Conservation (phyloP, 2,329 filamentous ascomycete genomes). For the Lachnellula suecica region DNA sequence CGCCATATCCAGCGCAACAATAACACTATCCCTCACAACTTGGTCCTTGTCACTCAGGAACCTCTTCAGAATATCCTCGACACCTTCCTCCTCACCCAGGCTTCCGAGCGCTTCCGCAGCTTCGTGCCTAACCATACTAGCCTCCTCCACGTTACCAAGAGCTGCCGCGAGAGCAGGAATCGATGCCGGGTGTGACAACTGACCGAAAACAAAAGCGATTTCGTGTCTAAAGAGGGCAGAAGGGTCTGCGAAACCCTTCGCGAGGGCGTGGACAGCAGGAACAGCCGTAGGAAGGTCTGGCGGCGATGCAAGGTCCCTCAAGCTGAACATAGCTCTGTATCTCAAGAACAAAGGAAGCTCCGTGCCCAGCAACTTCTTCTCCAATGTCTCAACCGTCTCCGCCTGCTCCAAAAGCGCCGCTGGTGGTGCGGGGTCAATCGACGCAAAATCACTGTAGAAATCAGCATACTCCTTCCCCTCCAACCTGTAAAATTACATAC, state of each 20-base stretch:
- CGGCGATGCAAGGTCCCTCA: constrained; percentile 91
- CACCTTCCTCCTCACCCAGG: constrained; percentile 88
- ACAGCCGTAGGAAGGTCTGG: constrained; percentile 87
- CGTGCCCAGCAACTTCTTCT: constrained; percentile 76
- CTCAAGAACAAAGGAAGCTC: constrained; percentile 80
- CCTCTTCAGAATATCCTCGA: constrained; percentile 78
- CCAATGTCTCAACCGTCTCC: constrained; percentile 72
- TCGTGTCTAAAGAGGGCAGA: constrained; percentile 97
- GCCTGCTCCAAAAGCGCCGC: constrained; percentile 82
- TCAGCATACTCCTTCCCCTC: constrained; percentile 18
- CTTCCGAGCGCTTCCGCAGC: constrained; percentile 95
- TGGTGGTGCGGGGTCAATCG: constrained; percentile 91
- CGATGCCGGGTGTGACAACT: constrained; percentile 93
- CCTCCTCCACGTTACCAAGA: constrained; percentile 77
- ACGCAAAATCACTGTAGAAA: constrained; percentile 78
- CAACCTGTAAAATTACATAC: constrained; percentile 45
- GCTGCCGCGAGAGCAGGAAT: constrained; percentile 83
- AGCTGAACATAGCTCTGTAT: constrained; percentile 97
- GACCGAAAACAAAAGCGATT: constrained; percentile 96
- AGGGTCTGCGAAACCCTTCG: constrained; percentile 78
- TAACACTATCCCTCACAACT: constrained; percentile 90
- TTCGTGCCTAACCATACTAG: constrained; percentile 96
- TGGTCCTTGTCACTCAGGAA: constrained; percentile 90
- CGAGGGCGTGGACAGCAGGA: constrained; percentile 82
- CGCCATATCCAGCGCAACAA: constrained; percentile 96